Conservation (phyloP, 1,284 basidiomycete species). For the Ceratobasidium theobromae region DNA sequence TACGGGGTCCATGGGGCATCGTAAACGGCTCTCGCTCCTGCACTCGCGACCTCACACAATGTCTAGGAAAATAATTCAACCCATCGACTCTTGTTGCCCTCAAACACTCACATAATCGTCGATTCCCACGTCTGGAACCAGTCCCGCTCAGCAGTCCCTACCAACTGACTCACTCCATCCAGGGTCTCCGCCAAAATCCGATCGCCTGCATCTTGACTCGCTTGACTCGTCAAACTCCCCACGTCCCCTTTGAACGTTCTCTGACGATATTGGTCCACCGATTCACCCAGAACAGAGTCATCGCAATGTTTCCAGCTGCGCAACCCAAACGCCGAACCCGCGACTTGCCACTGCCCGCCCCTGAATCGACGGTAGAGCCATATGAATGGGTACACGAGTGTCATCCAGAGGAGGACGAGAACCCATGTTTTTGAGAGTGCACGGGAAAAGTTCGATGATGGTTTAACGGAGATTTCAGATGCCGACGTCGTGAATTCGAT, state of each 20-base stretch:
- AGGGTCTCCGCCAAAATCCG: slow-evolving; percentile 35
- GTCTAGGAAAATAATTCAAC: neutral
- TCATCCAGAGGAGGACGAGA: slow-evolving; percentile 61
- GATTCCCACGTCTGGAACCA: slow-evolving; percentile 78
- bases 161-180: slow-evolving; percentile 44
- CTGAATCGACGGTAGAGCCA: slow-evolving; percentile 71
- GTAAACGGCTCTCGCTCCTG: slow-evolving; percentile 3
- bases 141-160: slow-evolving; percentile 66
- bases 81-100: too few species aligned
- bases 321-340: slow-evolving; percentile 66
- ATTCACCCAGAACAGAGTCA: slow-evolving; percentile 34
- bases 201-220: neutral
- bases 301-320: slow-evolving; percentile 44
- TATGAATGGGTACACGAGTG: slow-evolving; percentile 69
- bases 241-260: neutral
- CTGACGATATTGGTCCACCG: slow-evolving; percentile 21
- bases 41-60: slow-evolving; percentile 3
- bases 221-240: neutral
- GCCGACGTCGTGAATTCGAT: slow-evolving; percentile 52
- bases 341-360: slow-evolving; percentile 67
- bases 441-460: slow-evolving; percentile 60
- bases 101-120: slow-evolving; percentile 58
- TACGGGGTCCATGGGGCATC: neutral
- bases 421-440: slow-evolving; percentile 65
- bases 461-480: slow-evolving; percentile 57